A percentile compares a stretch with the other conserved stretches of the same genome.
Conservation (phyloP, 2,329 filamentous ascomycete genomes). For the Penicillium occitanis region DNA sequence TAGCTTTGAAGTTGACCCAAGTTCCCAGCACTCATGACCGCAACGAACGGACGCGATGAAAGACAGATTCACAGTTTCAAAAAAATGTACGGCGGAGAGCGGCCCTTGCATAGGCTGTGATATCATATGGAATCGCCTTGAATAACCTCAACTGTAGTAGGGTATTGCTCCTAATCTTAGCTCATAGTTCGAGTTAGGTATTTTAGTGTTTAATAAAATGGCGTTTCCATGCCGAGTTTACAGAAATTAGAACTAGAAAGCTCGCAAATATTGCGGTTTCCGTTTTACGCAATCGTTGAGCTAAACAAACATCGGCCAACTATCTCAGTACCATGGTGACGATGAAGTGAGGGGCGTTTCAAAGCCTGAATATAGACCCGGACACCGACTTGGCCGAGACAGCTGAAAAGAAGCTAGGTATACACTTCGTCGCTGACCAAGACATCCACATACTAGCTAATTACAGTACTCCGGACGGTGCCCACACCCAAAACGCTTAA, state of each 20-base stretch:
- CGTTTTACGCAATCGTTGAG: background rate
- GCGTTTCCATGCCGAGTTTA: background rate
- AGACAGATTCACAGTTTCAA: background rate
- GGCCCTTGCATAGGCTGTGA: background rate
- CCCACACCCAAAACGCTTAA: background rate
- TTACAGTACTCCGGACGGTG: background rate
- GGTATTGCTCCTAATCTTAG: background rate
- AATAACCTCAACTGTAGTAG: background rate
- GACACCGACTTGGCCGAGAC: background rate
- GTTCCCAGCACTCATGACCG: background rate
- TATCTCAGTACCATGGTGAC: background rate
- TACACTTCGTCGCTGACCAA: background rate
- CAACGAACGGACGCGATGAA: background rate
- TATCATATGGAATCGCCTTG: background rate
- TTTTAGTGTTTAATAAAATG: background rate
- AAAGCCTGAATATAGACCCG: background rate
- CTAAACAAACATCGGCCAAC: background rate
- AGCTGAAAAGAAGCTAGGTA: background rate
- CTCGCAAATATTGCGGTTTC: background rate
- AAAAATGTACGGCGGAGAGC: background rate
- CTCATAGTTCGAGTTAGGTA: background rate
- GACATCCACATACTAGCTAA: background rate
- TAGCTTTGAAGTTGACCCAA: conserved; percentile 7
- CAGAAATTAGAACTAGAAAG: background rate
- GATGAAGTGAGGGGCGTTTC: background rate